Conservation (phyloP, 1,284 basidiomycete genomes). For the Pisolithus thermaeus region DNA sequence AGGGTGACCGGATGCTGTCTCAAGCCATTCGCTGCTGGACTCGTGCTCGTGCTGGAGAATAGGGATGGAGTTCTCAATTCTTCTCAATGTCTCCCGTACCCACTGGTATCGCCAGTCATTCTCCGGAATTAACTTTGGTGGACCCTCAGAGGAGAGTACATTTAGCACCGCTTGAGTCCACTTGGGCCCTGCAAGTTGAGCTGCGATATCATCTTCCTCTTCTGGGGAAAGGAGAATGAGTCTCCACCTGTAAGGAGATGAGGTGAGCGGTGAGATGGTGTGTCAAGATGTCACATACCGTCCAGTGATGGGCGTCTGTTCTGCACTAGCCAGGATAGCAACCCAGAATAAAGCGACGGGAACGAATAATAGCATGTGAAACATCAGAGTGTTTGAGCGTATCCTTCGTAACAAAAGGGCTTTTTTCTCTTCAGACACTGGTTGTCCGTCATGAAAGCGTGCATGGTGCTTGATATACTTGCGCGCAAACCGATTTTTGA, state of each 20-base stretch:
- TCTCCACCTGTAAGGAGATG: constrained; percentile 54
- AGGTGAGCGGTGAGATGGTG: background rate
- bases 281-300: constrained; percentile 43
- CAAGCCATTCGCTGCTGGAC: constrained; percentile 51
- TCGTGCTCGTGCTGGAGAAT: constrained; percentile 54
- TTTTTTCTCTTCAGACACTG: constrained; percentile 46
- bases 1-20: constrained; percentile 45
- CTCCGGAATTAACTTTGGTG: constrained; percentile 55
- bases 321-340: constrained; percentile 72
- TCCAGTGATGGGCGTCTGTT: constrained; percentile 81
- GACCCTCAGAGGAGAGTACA: constrained; percentile 67
- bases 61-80: constrained; percentile 66
- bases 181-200: constrained; percentile 70
- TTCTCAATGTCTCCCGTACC: constrained; percentile 72
- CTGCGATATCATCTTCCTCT: constrained; percentile 81
- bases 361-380: constrained; percentile 58
- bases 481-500: constrained; percentile 49
- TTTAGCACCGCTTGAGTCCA: constrained; percentile 82
- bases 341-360: constrained; percentile 69
- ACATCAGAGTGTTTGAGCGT: constrained; percentile 41
- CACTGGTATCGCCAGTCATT: constrained; percentile 82
- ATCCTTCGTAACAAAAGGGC: constrained; percentile 41
- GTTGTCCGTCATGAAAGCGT: constrained; percentile 39
- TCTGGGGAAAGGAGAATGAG: constrained; percentile 84
- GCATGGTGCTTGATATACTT: constrained; percentile 48